Base-by-base conservation (phyloP, 176 grass and related monocot genomes). In the Themeda triandra region DNA sequence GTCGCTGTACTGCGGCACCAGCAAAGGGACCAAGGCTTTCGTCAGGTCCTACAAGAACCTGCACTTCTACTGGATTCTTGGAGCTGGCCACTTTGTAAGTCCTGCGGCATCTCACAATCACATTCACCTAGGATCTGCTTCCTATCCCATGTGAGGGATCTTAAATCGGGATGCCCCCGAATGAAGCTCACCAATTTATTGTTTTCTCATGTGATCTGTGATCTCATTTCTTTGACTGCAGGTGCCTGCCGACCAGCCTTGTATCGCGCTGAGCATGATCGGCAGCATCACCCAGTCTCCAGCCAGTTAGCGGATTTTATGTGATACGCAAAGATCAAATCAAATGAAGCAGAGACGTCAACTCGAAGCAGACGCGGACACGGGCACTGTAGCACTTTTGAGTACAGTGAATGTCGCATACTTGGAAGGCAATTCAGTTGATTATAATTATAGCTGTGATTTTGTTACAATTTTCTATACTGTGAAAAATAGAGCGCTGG, bases 61-160 rank as follows among this genome's bases (percentile, higher is more conserved):
- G 10, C 87, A 92, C 17, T 95, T 95, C 73, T 98, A 98, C 86
- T 95, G 96, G 93, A 98, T 98, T 75, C 87, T 98, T 58, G 89
- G 87, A 87, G 91, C 93, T 25, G 96, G 93, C 24, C 96, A 95
- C 45, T 98, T 86, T 31, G 96, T 98, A 83, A 95, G 92, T 80
- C 9, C 23, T 19, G 24, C 63, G 8, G 8, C 24, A 51, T 32
- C 13, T 44, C 14, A 6, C 41, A 13, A 5, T 14, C 17, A 18
- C 18, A 15, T 53, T 23, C 74, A 3, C 46, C 64, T 70, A 69
- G 8, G 40, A 79, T 84, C 58, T 62, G 58, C 58, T 62, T 62
- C 58, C 58, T 10, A 13, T 62, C 58, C 58, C 64, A 31, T 71
- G 51, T 85, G 51, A 64, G 30, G 63, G 21, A 1, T n/a, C 53